Base-by-base conservation (phyloP, 2,329 filamentous ascomycete genomes). In the Zopfia rhizophila region DNA sequence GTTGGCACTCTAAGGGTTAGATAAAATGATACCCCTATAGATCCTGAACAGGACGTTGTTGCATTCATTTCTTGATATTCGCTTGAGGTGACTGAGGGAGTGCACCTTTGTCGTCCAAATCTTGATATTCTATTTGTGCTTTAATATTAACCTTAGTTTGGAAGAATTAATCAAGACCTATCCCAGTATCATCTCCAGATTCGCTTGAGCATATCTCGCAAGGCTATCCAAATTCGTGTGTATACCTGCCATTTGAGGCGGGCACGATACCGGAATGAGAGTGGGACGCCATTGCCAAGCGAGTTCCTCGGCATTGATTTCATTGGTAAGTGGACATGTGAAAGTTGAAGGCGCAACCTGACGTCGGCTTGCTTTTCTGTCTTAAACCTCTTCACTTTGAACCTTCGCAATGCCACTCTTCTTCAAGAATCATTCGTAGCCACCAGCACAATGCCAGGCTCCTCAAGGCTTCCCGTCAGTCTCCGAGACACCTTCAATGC, bases 381-480 rank as follows among this genome's bases (percentile, higher is more conserved):
- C 14, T 10, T 16, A 7, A 7, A 32, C 14, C 29, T 11, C 14
- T 10, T 14, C 10, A 10, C 10, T 10, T 14, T 10, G 7, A 11
- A 19, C 16, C 12, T 29, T 11, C 35, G 5, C 37, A 28, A 39
- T 38, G 12, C 14, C 23, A n/a, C 29, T 17, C 13, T 18, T 18
- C n/a, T 12, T 13, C 30, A 8, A 12, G 18, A 37, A 11, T 18
- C 19, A 27, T 21, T 27, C 17, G 21, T 19, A 17, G 12, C 16
- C 12, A 3, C 12, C 48, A 61, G 24, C 40, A 31, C 50, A 19
- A 73, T 73, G 70, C 68, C 70, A 54, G 86, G 86, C 65, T 84
- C 82, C 50, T 88, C 86, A 58, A 81, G 86, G 65, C 83, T 90
- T 72, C 86, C 88, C 59, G 78, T 87, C 55, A 89, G 86, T 75